These are phyloP conservation scores for Trametes hirsuta DNA, from an alignment of 1,284 basidiomycete species.

Conservation along the genomic window DNA sequence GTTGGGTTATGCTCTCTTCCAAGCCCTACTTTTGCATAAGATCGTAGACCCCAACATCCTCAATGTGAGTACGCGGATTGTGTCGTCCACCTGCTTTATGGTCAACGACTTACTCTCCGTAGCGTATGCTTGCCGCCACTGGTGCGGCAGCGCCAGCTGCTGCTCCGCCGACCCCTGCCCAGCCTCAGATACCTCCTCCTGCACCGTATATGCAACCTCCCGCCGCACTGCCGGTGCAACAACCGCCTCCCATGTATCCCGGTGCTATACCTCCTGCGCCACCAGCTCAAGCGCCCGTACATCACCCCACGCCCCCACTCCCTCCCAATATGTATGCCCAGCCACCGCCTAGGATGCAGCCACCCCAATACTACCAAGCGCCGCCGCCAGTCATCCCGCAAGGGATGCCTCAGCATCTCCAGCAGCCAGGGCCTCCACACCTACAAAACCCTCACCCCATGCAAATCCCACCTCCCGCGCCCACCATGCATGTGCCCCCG, in stretches of 20 bases:
- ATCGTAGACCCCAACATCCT: constrained; percentile 91
- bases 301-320: constrained; percentile 33
- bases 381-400: constrained; percentile 29
- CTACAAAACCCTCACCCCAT: constrained; percentile 18
- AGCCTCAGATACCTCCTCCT: constrained; percentile 32
- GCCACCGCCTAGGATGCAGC: constrained; percentile 41
- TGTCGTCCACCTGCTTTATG: neutral
- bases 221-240: constrained; percentile 33
- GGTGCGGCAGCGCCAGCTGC: constrained; percentile 24
- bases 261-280: constrained; percentile 17
- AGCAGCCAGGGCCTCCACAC: constrained; percentile 17
- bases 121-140: constrained; percentile 65
- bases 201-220: constrained; percentile 41
- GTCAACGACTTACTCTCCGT: constrained; percentile 8
- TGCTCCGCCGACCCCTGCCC: constrained; percentile 34
- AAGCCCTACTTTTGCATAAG: constrained; percentile 92
- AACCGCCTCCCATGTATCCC: constrained; percentile 20
- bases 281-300: constrained; percentile 30
- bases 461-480: constrained; percentile 29
- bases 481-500: constrained; percentile 31
- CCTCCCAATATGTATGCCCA: constrained; percentile 31
- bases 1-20: constrained; percentile 95
- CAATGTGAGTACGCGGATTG: constrained; percentile 46
- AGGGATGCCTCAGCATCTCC: constrained; percentile 29
- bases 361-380: constrained; percentile 48